phyloP scores from a whole-genome alignment of 192 early-diverging fungal genomes.

The Chytriomyces confervae region DNA sequence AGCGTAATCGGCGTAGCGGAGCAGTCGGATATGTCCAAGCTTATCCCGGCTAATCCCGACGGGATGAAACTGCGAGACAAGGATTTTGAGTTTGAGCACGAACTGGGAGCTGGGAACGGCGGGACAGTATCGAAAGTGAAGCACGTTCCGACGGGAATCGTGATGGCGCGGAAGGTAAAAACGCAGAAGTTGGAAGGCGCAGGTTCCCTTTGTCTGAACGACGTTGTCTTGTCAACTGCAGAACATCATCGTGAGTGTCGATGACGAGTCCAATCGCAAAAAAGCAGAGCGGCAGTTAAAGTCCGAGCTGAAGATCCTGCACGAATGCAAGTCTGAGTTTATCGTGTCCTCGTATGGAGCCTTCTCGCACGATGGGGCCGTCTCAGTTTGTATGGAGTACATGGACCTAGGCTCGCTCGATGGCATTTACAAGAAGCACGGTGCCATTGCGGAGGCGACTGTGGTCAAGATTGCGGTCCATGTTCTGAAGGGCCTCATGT shows the following conservation, averaged over 20 bases:
- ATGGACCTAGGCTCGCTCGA: slow-evolving; percentile 94
- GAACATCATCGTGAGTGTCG: slow-evolving; percentile 27
- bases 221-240: background rate
- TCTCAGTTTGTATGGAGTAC: slow-evolving; percentile 97
- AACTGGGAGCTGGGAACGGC: slow-evolving; percentile 91
- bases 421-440: slow-evolving; percentile 83
- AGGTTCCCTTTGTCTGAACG: background rate
- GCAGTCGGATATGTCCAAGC: background rate
- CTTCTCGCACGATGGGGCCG: slow-evolving; percentile 68
- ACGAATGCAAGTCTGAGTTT: slow-evolving; percentile 87
- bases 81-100: slow-evolving; percentile 76
- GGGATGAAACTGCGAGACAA: slow-evolving; percentile 51
- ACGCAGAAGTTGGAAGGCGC: background rate
- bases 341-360: slow-evolving; percentile 97
- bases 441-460: slow-evolving; percentile 86
- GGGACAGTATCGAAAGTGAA: slow-evolving; percentile 90
- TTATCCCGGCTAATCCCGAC: slow-evolving; percentile 10
- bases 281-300: slow-evolving; percentile 80
- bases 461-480: slow-evolving; percentile 88
- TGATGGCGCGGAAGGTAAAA: slow-evolving; percentile 95
- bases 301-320: slow-evolving; percentile 88
- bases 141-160: slow-evolving; percentile 71
- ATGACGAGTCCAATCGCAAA: slow-evolving; percentile 57
- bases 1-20: slow-evolving; percentile 10
- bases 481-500: slow-evolving; percentile 90